Base-by-base conservation (phyloP, 2,329 filamentous ascomycete species). In the Fusarium euwallaceae region DNA sequence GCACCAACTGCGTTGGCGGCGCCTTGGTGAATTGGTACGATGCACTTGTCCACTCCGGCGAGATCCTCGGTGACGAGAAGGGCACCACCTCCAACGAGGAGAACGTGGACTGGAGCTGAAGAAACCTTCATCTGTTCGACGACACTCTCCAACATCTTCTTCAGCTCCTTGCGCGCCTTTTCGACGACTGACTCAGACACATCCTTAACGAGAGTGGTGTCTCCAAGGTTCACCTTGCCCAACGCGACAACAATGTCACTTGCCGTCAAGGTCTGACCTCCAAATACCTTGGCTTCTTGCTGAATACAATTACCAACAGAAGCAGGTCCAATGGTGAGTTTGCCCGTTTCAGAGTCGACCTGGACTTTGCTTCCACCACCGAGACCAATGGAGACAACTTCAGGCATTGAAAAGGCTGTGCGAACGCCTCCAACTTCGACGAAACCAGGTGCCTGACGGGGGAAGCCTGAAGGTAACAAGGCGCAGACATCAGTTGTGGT, bases 1-100 rank as follows among this genome's bases (percentile, higher is more conserved):
- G 90, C 89, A 7, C 90, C 90, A 3, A 92, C 87, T 0, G 90
- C 89, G 78, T 91, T 92, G 4, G 89, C 89, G 1, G 87, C 88
- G 66, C 88, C 88, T 34, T 88, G 83, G 60, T 86, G 87, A 3
- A 86, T 84, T 1, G 89, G 89, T 6, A 84, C 82, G 9, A 88
- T 86, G 66, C 87, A 85, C 70, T 87, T 82, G 8, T 84, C 83
- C 0, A 89, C 88, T 0, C 88, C 88, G 1, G 83, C 80, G 8
- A 91, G 82, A 1, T 82, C 75, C 6, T 87, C 82, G 1, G 86
- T 85, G 4, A 87, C 86, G 2, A 91, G 78, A 0, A 91, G 83
- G 1, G 87, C 86, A 6, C 90, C 89, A 6, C 90, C 90, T 2
- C 89, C 90, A 0, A 91, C 89, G 0, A 91, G 83, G 1, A 91